Base-by-base conservation (phyloP, 1,139 yeast species). In the Taphrina deformans region DNA sequence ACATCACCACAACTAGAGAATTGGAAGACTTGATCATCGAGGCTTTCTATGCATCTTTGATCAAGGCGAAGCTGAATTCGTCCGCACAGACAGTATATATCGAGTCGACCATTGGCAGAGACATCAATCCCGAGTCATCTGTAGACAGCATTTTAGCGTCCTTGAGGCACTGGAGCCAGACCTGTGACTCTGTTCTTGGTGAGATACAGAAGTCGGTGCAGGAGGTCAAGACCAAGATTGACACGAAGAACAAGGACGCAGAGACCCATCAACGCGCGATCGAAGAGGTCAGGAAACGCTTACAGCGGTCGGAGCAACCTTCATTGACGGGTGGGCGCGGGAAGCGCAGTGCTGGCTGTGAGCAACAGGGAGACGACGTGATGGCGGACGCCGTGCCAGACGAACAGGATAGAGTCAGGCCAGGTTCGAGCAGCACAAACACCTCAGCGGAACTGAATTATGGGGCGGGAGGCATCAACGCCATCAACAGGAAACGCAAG, bases 1-100 rank as follows among this genome's bases (percentile, higher is more conserved):
- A 48, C 12, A 40, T 59, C 7, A 5, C 7, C 2, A 9, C 48
- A 9, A 27, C 56, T 9, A 16, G 48, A 23, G 50, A 27, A 44
- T 29, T 51, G 21, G 59, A 53, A 18, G 65, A 41, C 14, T 35
- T 61, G 27, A 33, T 61, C 21, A 52, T 52, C 21, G 52, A 41
- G 23, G 65, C 65, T 7, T 12, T 45, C 14, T 61, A 61, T 40
- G 59, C 52, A n/a, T 52, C 59, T 2, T 52, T 61, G 10, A 24
- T 61, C 27, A 23, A 27, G 16, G 65, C 45, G 14, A 61, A 52
- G 44, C 52, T 61, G 29, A 53, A 61, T 33, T 26, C 58, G 5
- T 29, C 51, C 3, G 23, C 35, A 21, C 53, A 61, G 27, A 21
- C 53, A 21, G 38, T 61, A n/a, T 40, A 33, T 35, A 46, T 61